Evolutionary conservation across 1,284 basidiomycete genomes (phyloP).

Genomic region (Exsudoporus floridanus): DNA sequence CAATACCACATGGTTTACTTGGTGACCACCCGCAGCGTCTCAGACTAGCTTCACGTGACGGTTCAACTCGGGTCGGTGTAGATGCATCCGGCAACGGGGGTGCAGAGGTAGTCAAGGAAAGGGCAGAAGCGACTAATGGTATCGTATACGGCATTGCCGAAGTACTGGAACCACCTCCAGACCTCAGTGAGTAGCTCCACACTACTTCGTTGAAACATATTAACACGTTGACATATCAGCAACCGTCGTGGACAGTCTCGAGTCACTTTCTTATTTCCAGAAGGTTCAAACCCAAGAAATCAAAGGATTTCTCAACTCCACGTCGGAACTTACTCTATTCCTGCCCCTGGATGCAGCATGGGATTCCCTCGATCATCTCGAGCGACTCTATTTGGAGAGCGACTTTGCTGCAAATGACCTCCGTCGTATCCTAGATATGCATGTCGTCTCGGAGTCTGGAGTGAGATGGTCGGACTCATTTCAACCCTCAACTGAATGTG

Average conservation of each 20-base stretch:
- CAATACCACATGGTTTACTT: constrained; percentile 77
- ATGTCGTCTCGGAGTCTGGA: constrained; percentile 56
- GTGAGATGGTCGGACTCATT: constrained; percentile 71
- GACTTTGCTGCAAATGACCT: constrained; percentile 81
- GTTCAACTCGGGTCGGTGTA: constrained; percentile 61
- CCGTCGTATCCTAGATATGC: constrained; percentile 73
- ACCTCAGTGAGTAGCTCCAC: constrained; percentile 57
- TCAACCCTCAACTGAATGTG: constrained; percentile 52
- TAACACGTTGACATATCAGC: constrained; percentile 12
- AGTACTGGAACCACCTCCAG: constrained; percentile 75
- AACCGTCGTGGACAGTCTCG: constrained; percentile 51
- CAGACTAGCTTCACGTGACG: constrained; percentile 55
- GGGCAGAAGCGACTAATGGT: constrained; percentile 70
- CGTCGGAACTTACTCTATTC: constrained; percentile 84
- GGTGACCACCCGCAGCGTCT: constrained; percentile 83
- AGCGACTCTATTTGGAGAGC: constrained; percentile 83
- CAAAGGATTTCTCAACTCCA: constrained; percentile 53
- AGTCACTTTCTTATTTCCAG: constrained; percentile 68
- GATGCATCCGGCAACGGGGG: constrained; percentile 75
- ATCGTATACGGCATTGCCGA: constrained; percentile 73
- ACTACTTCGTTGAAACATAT: neutral
- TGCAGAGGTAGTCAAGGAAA: constrained; percentile 54
- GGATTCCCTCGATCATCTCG: constrained; percentile 60
- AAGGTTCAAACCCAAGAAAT: constrained; percentile 63
- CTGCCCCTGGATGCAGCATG: constrained; percentile 85